These are phyloP conservation scores for Candida andamanensis DNA, from an alignment of 805 yeast genomes.

Conservation along the genomic window DNA sequence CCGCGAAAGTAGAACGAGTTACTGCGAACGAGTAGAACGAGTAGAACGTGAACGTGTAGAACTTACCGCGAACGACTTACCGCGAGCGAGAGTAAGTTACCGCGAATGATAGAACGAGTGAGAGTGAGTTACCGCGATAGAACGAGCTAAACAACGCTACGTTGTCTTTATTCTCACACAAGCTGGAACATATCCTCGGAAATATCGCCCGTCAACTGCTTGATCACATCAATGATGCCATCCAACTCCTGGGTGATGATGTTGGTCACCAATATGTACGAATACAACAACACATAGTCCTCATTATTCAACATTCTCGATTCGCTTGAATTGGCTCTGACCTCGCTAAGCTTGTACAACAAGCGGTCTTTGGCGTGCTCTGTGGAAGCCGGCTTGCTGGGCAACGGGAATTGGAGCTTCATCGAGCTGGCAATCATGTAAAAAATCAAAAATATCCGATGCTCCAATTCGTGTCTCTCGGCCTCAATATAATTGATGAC, in stretches of 20 bases:
- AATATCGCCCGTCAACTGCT: slow-evolving; percentile 60
- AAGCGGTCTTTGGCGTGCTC: slow-evolving; percentile 69
- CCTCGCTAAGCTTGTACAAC: slow-evolving; percentile 58
- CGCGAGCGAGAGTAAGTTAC: no score
- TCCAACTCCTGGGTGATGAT: slow-evolving; percentile 63
- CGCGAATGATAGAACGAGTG: no score
- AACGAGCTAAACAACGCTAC: no score
- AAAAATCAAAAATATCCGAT: slow-evolving; percentile 67
- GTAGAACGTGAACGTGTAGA: no score
- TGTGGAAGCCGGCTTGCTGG: slow-evolving; percentile 71
- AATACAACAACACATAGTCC: slow-evolving; percentile 72
- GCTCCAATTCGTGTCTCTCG: slow-evolving; percentile 67
- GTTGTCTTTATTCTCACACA: slow-evolving; percentile 18
- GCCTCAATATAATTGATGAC: slow-evolving; percentile 50
- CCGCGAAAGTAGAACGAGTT: no score
- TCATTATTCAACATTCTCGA: slow-evolving; percentile 45
- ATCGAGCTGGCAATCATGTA: slow-evolving; percentile 76
- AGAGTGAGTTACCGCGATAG: no score
- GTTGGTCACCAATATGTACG: slow-evolving; percentile 68
- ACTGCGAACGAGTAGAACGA: no score
- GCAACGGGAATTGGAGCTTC: slow-evolving; percentile 70
- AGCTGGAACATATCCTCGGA: slow-evolving; percentile 56
- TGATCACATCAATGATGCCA: slow-evolving; percentile 48
- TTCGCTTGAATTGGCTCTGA: slow-evolving; percentile 27
- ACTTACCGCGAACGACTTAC: no score